These are phyloP conservation scores for Lotmaria passim DNA, from an alignment of 208 protist species.

Conservation along the genomic window DNA sequence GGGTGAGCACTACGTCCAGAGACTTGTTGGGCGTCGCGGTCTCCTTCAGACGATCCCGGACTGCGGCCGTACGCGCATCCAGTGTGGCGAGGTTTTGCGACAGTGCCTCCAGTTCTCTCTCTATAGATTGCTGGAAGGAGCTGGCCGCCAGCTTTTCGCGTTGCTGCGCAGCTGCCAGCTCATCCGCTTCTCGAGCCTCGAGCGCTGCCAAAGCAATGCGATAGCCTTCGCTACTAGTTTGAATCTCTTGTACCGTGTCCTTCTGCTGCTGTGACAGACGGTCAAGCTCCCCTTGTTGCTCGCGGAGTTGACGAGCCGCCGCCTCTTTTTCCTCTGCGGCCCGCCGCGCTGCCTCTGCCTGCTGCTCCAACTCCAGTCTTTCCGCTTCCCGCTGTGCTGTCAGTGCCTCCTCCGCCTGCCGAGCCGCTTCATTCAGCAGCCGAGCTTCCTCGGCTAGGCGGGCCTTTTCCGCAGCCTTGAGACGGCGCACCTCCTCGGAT, in stretches of 20 bases:
- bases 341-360: conserved; percentile 3
- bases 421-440: neutral
- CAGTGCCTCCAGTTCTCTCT: conserved; percentile 9
- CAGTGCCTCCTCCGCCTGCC: conserved; percentile 25
- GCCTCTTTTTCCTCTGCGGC: conserved; percentile 9
- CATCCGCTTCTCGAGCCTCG: conserved; percentile 5
- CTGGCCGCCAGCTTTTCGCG: neutral
- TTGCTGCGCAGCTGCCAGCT: conserved; percentile 10
- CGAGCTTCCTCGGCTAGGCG: conserved; percentile 21
- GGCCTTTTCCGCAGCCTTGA: conserved; percentile 7
- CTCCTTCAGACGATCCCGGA: neutral
- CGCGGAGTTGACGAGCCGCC: conserved; percentile 2
- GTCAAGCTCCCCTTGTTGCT: conserved; percentile 5
- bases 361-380: conserved; percentile 12
- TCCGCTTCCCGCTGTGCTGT: neutral
- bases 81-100: conserved; percentile 10
- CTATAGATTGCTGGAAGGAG: conserved; percentile 22
- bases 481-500: neutral
- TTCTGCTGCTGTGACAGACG: neutral
- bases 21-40: conserved; percentile 6
- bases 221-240: conserved; percentile 15
- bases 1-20: conserved; percentile 7
- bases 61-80: neutral
- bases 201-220: conserved; percentile 18
- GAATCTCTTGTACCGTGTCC: neutral